Evolutionary conservation across 2,329 filamentous ascomycete species (phyloP).

Genomic region (Dothiorella sarmentorum): DNA sequence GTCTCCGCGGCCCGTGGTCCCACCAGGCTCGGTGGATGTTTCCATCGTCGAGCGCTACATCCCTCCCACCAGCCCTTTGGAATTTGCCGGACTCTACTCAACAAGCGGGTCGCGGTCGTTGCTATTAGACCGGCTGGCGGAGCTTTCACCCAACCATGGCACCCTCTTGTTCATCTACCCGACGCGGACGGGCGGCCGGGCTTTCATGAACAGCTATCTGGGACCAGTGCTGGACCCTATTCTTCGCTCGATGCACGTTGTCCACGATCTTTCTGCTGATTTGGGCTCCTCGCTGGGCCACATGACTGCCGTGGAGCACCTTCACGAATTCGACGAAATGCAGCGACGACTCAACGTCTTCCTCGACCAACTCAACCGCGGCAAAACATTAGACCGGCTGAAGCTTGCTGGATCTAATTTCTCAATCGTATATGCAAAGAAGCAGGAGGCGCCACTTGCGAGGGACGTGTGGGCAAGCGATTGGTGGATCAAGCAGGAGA

Average conservation of each 20-base stretch:
- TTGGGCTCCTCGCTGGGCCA: constrained; percentile 53
- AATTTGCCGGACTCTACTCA: constrained; percentile 58
- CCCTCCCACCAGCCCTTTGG: constrained; percentile 57
- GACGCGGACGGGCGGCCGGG: constrained; percentile 54
- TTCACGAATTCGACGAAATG: constrained; percentile 55
- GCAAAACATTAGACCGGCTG: constrained; percentile 25
- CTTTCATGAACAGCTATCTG: constrained; percentile 58
- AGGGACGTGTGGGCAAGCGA: constrained; percentile 55
- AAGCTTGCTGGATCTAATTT: constrained; percentile 33
- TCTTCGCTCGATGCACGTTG: constrained; percentile 56
- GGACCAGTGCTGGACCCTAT: constrained; percentile 60
- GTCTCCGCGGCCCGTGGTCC: constrained; percentile 56
- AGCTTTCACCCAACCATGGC: constrained; percentile 56
- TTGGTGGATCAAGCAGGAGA: constrained; percentile 65
- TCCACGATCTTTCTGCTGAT: constrained; percentile 57
- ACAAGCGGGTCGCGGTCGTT: constrained; percentile 51
- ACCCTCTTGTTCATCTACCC: constrained; percentile 62
- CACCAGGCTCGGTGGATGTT: constrained; percentile 58
- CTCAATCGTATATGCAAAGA: constrained; percentile 50
- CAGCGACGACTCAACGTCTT: constrained; percentile 32
- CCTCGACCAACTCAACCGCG: constrained; percentile 30
- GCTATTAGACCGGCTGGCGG: constrained; percentile 58
- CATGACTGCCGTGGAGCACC: constrained; percentile 51
- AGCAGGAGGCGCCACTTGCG: constrained; percentile 49
- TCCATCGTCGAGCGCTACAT: constrained; percentile 63